Evolutionary conservation across 2,329 filamentous ascomycete genomes (phyloP), one percentile per base, ranked within the genome.

Genomic region (Aspergillus sergii): DNA sequence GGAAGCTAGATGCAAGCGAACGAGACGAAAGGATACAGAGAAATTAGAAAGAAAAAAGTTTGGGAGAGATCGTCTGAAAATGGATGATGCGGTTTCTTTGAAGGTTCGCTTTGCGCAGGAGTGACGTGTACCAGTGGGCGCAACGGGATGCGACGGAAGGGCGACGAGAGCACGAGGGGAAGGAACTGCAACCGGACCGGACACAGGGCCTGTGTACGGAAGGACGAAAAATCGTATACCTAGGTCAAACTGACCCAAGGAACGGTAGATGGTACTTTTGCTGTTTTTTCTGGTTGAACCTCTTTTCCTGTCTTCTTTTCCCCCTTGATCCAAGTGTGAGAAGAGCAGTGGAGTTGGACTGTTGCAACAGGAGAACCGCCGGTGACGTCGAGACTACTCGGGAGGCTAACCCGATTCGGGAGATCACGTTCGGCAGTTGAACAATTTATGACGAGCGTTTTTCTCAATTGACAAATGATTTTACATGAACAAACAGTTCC

Each of bases 131-230:
- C 54, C 39, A 59, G 57, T 61, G 63, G 63, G 53, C 32, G 59
- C 59, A 58, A 64, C 69, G 71, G 71, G 67, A 72, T 68, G 67
- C 65, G 65, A 68, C 72, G 72, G 72, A 74, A 73, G 58, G 58
- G 6, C 46, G 46, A 50, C 43, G 32, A 61, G n/a, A 46, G 43
- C 21, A 59, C 26, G 36, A 57, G 60, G 53, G 43, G 21, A 54
- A 59, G 62, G 55, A 59, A 66, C 59, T 65, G 69, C 67, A 71
- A 72, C 56, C 64, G 64, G 64, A 63, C 61, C 59, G 48, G 48
- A 64, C 16, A 43, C 53, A 57, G 41, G 28, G 59, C 61, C 53
- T 46, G 26, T 55, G 58, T 53, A 62, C 23, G 21, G 28, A 64
- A 59, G 50, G 64, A 58, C 59, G 39, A 36, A n/a, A 41, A 19